Percentiles rank a stretch among this genome's conserved stretches.
phyloP scores from a whole-genome alignment of 108 stramenopile species.

The Schizochytrium sp. region DNA sequence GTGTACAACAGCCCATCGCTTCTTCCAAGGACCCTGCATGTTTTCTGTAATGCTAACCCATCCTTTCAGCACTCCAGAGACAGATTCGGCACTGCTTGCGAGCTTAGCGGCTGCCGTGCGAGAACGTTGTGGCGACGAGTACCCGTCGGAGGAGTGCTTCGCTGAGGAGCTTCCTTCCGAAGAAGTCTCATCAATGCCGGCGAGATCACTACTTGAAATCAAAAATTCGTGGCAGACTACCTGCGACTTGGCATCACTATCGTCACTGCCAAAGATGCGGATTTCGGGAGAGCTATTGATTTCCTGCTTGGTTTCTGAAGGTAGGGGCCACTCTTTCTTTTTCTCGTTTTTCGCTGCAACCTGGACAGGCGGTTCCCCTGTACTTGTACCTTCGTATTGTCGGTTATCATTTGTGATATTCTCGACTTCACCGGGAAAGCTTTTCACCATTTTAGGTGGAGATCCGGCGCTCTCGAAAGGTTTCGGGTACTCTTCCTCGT shows the following conservation, averaged over 20 bases:
- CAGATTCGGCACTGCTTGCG: neutral
- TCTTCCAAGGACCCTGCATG: neutral
- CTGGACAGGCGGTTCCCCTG: no score
- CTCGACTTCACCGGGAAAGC: no score
- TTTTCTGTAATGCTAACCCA: neutral
- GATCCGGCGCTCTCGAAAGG: no score
- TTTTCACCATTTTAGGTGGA: no score
- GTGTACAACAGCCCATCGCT: slow-evolving; percentile 35
- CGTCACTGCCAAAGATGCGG: slow-evolving; percentile 20
- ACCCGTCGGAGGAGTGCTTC: neutral
- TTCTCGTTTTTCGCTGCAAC: no score
- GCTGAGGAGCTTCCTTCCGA: neutral
- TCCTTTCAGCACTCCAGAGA: slow-evolving; percentile 19
- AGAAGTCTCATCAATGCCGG: neutral
- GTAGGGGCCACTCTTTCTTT: no score
- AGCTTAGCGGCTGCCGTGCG: neutral
- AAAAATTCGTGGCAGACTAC: slow-evolving; percentile 43
- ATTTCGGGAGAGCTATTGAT: neutral
- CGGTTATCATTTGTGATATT: no score
- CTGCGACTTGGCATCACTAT: neutral
- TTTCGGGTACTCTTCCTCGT: no score
- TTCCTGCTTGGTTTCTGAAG: no score
- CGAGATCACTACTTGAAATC: neutral
- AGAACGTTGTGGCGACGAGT: neutral
- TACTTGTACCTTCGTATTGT: no score